phyloP scores from a whole-genome alignment of 2,329 filamentous ascomycete species.

The Lizonia empirigonia region DNA sequence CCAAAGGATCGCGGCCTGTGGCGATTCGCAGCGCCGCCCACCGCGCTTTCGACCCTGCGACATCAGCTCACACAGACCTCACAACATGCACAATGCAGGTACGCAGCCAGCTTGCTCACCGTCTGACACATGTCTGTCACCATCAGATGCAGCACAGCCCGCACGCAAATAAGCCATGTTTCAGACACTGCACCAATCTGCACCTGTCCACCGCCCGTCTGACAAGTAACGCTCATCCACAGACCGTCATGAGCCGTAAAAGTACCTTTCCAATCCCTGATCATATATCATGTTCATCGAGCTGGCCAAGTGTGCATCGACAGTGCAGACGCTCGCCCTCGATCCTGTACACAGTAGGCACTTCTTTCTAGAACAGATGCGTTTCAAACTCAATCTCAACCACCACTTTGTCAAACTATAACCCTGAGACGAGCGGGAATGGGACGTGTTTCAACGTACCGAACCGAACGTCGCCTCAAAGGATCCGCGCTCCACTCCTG shows the following conservation, averaged over 20 bases:
- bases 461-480: conserved; percentile 23
- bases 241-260: too few species aligned
- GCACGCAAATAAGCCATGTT: conserved; percentile 15
- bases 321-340: not conserved
- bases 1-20: conserved; percentile 15
- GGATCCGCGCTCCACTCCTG: too few species aligned
- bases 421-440: conserved; percentile 30
- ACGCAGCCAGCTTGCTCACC: conserved; percentile 21
- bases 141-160: conserved; percentile 8
- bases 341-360: too few species aligned
- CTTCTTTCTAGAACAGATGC: conserved; percentile 1
- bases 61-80: not conserved
- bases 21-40: conserved; percentile 6
- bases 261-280: too few species aligned
- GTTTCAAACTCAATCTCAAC: conserved; percentile 2
- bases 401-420: conserved; percentile 14
- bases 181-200: conserved; percentile 7
- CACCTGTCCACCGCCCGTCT: conserved; percentile 11
- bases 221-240: not conserved
- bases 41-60: not conserved
- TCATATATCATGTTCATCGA: too few species aligned
- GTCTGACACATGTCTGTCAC: conserved; percentile 15
- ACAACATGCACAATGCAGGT: conserved; percentile 22
- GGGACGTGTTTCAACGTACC: conserved; percentile 32
- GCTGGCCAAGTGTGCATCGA: not conserved